Base-by-base conservation (phyloP, 257 asterid species). In the Solanum rostratum region DNA sequence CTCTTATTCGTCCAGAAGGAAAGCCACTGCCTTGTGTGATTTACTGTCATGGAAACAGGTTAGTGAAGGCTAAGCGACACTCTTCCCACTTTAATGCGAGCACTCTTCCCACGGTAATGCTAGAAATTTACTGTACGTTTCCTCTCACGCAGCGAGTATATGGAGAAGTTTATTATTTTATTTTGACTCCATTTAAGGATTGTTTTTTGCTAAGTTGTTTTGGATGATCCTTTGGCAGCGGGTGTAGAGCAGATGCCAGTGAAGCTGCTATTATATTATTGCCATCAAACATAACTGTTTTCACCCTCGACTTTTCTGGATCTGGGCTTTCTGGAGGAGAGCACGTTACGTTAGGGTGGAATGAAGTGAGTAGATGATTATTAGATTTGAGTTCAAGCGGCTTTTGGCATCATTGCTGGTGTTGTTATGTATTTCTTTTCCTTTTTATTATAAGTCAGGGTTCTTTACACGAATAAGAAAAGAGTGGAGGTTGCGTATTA, bases 41-140 rank as follows among this genome's bases (percentile, higher is more conserved):
- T 84, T 95, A 95, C 82, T 95, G 99, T 90, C 98, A 95, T 86
- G 99, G 99, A 88, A 95, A 95, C 88, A 95, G 99, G 99, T 95
- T 79, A 84, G 93, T 87, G 86, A 43, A 83, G 62, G 63, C 29
- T 43, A 41, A 69, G 78, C 16, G 9, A 22, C 33, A 49, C 82
- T 49, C 62, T 76, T 49, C 62, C 62, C 22, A n/a, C 65, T 20
- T 4, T 49, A 29, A 76, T 16, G 82, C 82, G 49, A 76, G 62
- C 39, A 33, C 39, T 33, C 6, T 33, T 33, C 39, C 6, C 39
- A 37, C 13, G 18, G 9, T 49, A 18, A 76, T 16, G 82, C 82
- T 76, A 76, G 82, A 49, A 24, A 49, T 49, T 46, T 76, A 46
- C 43, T 43, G n/a, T 16, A 49, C 24, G 18, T 70, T 83, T 69